A percentile compares a stretch with the other conserved stretches of the same genome.
These are phyloP conservation scores for Macrolepiota fuliginosa DNA, from an alignment of 768 basidiomycete genomes.

Conservation along the genomic window DNA sequence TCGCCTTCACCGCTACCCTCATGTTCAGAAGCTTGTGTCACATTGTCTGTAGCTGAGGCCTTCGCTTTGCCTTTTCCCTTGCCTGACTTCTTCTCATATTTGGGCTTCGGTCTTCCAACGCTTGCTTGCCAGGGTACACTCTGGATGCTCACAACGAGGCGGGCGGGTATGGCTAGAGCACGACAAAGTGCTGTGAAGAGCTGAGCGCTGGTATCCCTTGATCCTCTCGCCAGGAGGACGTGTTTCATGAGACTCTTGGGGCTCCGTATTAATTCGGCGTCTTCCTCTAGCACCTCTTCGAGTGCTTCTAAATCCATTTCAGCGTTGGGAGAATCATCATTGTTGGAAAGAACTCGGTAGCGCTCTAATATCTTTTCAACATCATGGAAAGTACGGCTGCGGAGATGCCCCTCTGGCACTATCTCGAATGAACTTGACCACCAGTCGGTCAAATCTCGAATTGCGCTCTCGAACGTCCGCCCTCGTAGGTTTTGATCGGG, in stretches of 20 bases:
- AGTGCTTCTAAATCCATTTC: constrained; percentile 40
- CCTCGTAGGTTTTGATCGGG: constrained; percentile 83
- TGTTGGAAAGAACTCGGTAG: constrained; percentile 26
- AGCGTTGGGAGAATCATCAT: constrained; percentile 24
- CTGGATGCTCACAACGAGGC: constrained; percentile 89
- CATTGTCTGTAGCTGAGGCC: constrained; percentile 1
- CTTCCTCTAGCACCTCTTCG: constrained; percentile 46
- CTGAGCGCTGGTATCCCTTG: constrained; percentile 83
- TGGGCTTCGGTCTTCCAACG: constrained; percentile 54
- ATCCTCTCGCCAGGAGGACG: constrained; percentile 74
- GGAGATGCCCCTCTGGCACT: constrained; percentile 61
- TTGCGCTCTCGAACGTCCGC: constrained; percentile 81
- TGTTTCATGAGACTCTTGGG: constrained; percentile 94
- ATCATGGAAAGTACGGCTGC: constrained; percentile 75
- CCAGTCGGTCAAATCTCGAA: constrained; percentile 76
- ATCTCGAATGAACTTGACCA: constrained; percentile 80
- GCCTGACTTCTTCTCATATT: constrained; percentile 33
- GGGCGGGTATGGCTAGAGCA: constrained; percentile 79
- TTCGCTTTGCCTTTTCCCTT: constrained; percentile 36
- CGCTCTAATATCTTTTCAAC: constrained; percentile 46
- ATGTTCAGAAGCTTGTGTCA: constrained; percentile 15
- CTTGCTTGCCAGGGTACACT: constrained; percentile 86
- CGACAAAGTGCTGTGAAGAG: constrained; percentile 90
- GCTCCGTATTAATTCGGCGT: constrained; percentile 68
- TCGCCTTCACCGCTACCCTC: constrained; percentile 24